A percentile compares a stretch with the other conserved stretches of the same genome.
phyloP scores from a whole-genome alignment of 345 rosid genomes.

The Iberis pinnata region DNA sequence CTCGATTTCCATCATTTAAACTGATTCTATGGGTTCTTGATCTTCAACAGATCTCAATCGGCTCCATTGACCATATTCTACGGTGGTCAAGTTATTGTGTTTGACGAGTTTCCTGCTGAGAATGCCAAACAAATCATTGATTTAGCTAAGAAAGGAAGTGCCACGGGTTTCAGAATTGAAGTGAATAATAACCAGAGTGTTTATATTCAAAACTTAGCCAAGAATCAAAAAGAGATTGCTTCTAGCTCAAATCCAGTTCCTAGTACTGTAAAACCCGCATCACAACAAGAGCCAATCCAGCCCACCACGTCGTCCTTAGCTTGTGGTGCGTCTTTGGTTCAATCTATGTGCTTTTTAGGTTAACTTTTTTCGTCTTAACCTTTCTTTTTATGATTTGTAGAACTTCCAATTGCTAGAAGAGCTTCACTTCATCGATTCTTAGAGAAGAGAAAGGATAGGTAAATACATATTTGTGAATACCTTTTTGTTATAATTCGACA shows the following conservation, averaged over 20 bases:
- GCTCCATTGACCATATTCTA: slow-evolving; percentile 81
- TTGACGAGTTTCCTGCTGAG: slow-evolving; percentile 60
- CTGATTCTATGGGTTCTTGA: slow-evolving; percentile 11
- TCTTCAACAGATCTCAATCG: slow-evolving; percentile 31
- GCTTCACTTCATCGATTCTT: slow-evolving; percentile 90
- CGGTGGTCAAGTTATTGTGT: slow-evolving; percentile 66
- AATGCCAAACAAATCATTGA: slow-evolving; percentile 73
- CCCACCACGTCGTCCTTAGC: slow-evolving; percentile 32
- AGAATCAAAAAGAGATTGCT: slow-evolving; percentile 29
- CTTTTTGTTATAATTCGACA: neutral
- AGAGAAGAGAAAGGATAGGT: slow-evolving; percentile 78
- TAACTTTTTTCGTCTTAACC: neutral
- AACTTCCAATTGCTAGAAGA: slow-evolving; percentile 57
- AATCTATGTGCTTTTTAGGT: neutral
- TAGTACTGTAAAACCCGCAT: too few relatives aligned
- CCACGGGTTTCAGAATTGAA: slow-evolving; percentile 22
- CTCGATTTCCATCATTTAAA: neutral
- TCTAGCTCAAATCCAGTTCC: slow-evolving; percentile 15
- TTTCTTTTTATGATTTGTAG: slow-evolving; percentile 31
- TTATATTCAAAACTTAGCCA: slow-evolving; percentile 23
- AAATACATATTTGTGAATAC: neutral
- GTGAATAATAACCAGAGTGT: slow-evolving; percentile 4
- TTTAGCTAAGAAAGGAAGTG: slow-evolving; percentile 50
- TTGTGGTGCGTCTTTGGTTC: slow-evolving; percentile 36
- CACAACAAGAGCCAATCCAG: too few relatives aligned